phyloP scores from a whole-genome alignment of 441 rosid genomes.

The Heliophila coronopifolia region DNA sequence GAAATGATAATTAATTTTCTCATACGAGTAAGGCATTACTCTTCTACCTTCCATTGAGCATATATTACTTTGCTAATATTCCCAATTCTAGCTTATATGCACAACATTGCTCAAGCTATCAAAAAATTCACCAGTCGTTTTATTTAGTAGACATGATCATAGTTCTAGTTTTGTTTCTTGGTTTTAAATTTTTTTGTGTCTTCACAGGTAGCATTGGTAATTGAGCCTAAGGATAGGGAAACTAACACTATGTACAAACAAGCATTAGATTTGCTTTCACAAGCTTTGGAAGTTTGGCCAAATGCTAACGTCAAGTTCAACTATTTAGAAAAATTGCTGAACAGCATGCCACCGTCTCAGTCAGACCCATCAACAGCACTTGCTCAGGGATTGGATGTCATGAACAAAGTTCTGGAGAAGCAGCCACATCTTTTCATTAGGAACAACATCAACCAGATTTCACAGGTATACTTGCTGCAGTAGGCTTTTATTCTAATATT shows the following conservation, averaged over 20 bases:
- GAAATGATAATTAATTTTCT: slow-evolving; percentile 99
- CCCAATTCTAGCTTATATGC: not conserved
- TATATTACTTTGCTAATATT: slow-evolving; percentile 9
- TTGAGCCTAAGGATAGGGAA: slow-evolving; percentile 99
- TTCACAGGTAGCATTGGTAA: slow-evolving; percentile 92
- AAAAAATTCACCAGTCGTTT: slow-evolving; percentile 3
- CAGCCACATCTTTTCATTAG: slow-evolving; percentile 92
- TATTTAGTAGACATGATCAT: not conserved
- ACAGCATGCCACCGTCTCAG: slow-evolving; percentile 90
- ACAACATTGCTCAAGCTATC: slow-evolving; percentile 7
- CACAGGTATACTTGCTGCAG: slow-evolving; percentile 58
- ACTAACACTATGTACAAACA: slow-evolving; percentile 89
- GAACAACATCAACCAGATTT: slow-evolving; percentile 88
- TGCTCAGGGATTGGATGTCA: slow-evolving; percentile 98
- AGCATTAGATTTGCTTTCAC: slow-evolving; percentile 88
- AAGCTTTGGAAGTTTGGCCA: slow-evolving; percentile 99
- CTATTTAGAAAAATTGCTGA: slow-evolving; percentile 83
- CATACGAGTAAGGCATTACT: slow-evolving; percentile 64
- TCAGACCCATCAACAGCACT: slow-evolving; percentile 95
- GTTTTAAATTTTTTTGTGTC: not conserved
- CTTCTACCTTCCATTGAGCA: not conserved
- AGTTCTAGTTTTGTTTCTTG: not conserved
- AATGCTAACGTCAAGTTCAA: slow-evolving; percentile 95
- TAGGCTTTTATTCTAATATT: slow-evolving; percentile 14
- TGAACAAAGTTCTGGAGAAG: slow-evolving; percentile 98